Evolutionary conservation across 495 filamentous ascomycete species (phyloP), one percentile per base, ranked within the genome.

Genomic region (Cercophora sp.): DNA sequence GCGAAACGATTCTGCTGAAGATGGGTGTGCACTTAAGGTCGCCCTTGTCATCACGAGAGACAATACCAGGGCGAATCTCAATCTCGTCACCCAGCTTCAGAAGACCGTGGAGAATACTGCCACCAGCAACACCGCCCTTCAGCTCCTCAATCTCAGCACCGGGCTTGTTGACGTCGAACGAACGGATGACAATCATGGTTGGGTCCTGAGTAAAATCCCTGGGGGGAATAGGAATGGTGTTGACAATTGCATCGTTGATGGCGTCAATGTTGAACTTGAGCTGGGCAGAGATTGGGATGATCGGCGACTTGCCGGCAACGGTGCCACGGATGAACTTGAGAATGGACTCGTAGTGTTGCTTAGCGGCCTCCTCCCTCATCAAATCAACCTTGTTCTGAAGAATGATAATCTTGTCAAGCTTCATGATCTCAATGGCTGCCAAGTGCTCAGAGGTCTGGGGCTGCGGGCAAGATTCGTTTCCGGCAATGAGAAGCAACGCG

Each of bases 241-340:
- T 86, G 57, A 95, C 86, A 46, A 98, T 88, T 51, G 86, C 80
- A 67, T 97, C 92, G 74, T 93, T 94, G 70, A 98, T 87, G 55
- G 93, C 91, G 70, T 98, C 93, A 64, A 98, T 96, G 76, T 98
- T 98, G 83, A 96, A 95, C 77, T 98, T 98, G 58, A 98, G 78
- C 78, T 98, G 93, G 16, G 93, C 93, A 26, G 93, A 98, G 65
- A 98, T 96, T 48, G 93, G 93, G 47, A 98, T 96, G 65, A 98
- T 90, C 18, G 93, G 93, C 18, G 91, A 93, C 62, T 91, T 90
- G 68, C 91, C 91, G 41, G 93, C 93, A 52, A 96, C 91, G 19
- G 93, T 98, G 64, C 94, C 94, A 57, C 92, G 85, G 63, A 97
- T 96, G 72, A 98, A 98, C 68, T 96, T 96, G 57, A 92, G 75